A percentile compares a stretch with the other conserved stretches of the same genome.
Conservation (phyloP, 2,329 filamentous ascomycete species). For the Pezicula carpinea region DNA sequence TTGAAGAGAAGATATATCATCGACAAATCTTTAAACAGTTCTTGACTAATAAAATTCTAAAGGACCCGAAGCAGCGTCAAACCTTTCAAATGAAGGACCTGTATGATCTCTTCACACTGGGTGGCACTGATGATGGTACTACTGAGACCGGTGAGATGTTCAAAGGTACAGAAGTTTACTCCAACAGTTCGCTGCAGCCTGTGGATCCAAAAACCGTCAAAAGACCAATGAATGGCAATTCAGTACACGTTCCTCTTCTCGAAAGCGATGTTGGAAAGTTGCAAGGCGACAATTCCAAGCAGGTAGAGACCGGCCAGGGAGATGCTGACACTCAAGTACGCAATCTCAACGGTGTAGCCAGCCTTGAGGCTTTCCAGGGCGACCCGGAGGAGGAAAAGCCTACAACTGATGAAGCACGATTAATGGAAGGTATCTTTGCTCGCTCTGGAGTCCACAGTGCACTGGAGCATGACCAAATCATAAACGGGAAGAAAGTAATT, state of each 20-base stretch:
- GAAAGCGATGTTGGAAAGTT: conserved; percentile 6
- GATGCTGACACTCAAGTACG: conserved; percentile 41
- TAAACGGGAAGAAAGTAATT: conserved; percentile 68
- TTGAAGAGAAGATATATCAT: conserved; percentile 99
- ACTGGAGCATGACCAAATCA: conserved; percentile 87
- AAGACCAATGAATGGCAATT: background rate
- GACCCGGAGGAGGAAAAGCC: conserved; percentile 38
- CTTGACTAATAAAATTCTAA: conserved; percentile 90
- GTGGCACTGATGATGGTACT: conserved; percentile 59
- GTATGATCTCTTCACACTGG: conserved; percentile 85
- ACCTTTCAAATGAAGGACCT: conserved; percentile 87
- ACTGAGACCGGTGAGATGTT: conserved; percentile 87
- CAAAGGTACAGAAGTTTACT: conserved; percentile 75
- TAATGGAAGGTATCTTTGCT: conserved; percentile 87
- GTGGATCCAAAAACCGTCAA: conserved; percentile 15
- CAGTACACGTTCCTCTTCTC: conserved; percentile 3
- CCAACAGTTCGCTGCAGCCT: conserved; percentile 37
- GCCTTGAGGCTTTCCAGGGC: conserved; percentile 58
- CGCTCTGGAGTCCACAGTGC: conserved; percentile 84
- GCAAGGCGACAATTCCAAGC: too few species aligned
- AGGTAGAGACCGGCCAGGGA: conserved; percentile 8
- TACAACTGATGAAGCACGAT: conserved; percentile 60
- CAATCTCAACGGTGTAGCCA: conserved; percentile 56
- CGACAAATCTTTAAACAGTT: conserved; percentile 99
- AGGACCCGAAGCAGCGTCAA: conserved; percentile 88